Base-by-base conservation (phyloP, 306 rosid species). In the Fragaria nilgerrensis region DNA sequence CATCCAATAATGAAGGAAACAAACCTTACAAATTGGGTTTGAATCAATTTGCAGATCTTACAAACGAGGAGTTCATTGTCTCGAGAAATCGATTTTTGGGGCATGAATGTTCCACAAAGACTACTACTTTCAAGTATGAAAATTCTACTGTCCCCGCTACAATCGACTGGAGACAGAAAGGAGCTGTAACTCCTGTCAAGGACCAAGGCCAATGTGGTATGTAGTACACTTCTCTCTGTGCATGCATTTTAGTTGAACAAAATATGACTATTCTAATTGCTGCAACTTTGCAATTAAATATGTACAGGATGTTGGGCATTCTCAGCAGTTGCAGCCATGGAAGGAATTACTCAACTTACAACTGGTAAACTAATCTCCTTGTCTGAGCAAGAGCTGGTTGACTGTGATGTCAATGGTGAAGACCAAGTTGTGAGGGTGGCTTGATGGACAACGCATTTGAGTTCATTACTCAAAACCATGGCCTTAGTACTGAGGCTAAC, bases 301-400 rank as follows among this genome's bases (percentile, higher is more conserved):
- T 59, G 65, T 62, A 62, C 25, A 65, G 45, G 70, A 17, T 34
- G 70, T 65, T 65, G 45, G 70, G 70, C 70, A 4, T 65, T 64
- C 14, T 65, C 70, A 9, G 45, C 70, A 65, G 70, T 34, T 20
- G 70, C 45, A 65, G 45, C 70, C 13, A 65, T 65, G 70, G 70
- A 36, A 65, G 70, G 70, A 65, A 36, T 65, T 29, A 65, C 25
- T 32, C 70, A 65, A 36, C 44, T 65, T 1, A 65, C 70, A 62
- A 65, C 45, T 65, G 47, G 45, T 65, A 34, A 65, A 17, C n/a
- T 65, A 34, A 64, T 64, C 25, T 64, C 69, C 1, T 34, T 64
- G 45, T 64, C 44, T 16, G 69, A 64, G 69, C 69, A 64, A 64
- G 69, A 64, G 69, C 69, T 64, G 45, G 69, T 64, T 34, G 69